phyloP scores from a whole-genome alignment of 2,329 filamentous ascomycete genomes.

The Bipolaris bicolor region DNA sequence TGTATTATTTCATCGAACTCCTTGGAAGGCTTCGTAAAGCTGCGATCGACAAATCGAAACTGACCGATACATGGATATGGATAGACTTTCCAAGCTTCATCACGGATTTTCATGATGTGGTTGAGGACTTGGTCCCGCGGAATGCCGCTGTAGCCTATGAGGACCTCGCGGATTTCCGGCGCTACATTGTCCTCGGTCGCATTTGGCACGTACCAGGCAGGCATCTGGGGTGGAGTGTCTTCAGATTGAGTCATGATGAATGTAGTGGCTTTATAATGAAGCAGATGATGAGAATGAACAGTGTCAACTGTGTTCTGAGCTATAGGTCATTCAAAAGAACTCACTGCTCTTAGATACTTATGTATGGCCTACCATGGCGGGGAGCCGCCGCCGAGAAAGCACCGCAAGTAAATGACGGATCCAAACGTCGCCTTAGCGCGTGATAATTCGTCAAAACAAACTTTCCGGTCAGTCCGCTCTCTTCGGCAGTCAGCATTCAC shows the following conservation, averaged over 20 bases:
- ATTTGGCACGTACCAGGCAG: constrained; percentile 37
- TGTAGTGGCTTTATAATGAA: neutral
- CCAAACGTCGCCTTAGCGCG: no score
- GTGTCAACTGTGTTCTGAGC: neutral
- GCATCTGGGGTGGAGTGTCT: constrained; percentile 1
- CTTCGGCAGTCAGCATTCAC: no score
- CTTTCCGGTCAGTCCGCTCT: no score
- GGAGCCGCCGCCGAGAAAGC: no score
- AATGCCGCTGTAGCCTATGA: constrained; percentile 48
- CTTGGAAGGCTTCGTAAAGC: constrained; percentile 20
- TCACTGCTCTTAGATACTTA: neutral
- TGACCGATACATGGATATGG: constrained; percentile 45
- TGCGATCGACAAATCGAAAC: constrained; percentile 41
- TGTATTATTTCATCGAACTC: constrained; percentile 38
- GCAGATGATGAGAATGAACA: neutral
- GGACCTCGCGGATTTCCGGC: constrained; percentile 35
- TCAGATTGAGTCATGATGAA: constrained; percentile 8
- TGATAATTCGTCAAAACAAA: no score
- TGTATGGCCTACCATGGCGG: neutral
- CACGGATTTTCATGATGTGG: constrained; percentile 39
- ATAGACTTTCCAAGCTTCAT: constrained; percentile 35
- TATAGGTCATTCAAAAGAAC: neutral
- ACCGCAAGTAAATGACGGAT: no score
- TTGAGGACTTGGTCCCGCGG: constrained; percentile 37
- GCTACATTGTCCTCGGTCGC: constrained; percentile 31